A percentile compares a stretch with the other conserved stretches of the same genome.
These are phyloP conservation scores for Verticillium albo-atrum DNA, from an alignment of 2,329 filamentous ascomycete species.

Conservation along the genomic window DNA sequence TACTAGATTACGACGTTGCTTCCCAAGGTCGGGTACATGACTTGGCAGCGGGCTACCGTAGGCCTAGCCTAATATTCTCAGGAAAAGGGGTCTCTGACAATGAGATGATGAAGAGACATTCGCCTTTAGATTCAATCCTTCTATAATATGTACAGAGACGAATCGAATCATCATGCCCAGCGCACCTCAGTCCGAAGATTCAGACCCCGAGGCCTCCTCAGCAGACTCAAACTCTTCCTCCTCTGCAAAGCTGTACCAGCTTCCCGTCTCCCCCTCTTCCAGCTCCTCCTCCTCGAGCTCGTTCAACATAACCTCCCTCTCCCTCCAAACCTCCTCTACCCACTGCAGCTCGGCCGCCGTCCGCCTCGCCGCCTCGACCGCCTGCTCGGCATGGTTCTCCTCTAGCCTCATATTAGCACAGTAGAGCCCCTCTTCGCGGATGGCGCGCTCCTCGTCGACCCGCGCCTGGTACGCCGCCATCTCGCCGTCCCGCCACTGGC, in stretches of 20 bases:
- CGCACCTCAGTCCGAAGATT: background rate
- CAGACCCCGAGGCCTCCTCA: background rate
- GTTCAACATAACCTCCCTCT: constrained; percentile 36
- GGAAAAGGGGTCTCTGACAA: no score
- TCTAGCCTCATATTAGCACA: constrained; percentile 26
- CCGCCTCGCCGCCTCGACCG: constrained; percentile 24
- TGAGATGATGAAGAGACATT: no score
- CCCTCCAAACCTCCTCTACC: constrained; percentile 38
- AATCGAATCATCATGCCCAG: background rate
- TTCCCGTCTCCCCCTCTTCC: constrained; percentile 21
- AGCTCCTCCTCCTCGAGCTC: constrained; percentile 38
- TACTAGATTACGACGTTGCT: no score
- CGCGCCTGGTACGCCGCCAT: constrained; percentile 27
- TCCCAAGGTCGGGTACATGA: no score
- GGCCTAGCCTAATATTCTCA: no score
- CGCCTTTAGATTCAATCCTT: no score
- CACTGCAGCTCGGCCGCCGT: constrained; percentile 42
- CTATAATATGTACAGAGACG: background rate
- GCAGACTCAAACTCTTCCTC: background rate
- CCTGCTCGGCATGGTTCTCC: constrained; percentile 19
- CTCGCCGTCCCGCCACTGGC: constrained; percentile 34
- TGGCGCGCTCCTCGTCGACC: constrained; percentile 33
- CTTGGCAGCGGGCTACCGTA: no score
- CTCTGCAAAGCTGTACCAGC: background rate
- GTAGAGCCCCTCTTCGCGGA: constrained; percentile 38